These are phyloP conservation scores for Fusarium sp. DNA, from an alignment of 2,329 filamentous ascomycete species.

Conservation along the genomic window DNA sequence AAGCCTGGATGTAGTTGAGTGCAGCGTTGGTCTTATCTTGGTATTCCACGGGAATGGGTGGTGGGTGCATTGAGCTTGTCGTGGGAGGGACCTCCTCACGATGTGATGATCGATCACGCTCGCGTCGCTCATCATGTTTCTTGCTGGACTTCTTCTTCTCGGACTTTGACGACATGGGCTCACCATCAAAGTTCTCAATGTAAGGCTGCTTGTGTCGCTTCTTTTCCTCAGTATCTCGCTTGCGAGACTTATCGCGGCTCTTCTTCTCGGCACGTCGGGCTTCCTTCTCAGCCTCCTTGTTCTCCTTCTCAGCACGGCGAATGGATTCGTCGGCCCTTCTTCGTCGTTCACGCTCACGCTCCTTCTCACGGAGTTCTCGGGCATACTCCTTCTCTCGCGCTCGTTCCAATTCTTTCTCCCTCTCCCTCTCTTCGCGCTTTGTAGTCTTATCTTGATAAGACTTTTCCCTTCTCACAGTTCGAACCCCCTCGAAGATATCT, in stretches of 20 bases:
- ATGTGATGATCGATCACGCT: slow-evolving; percentile 47
- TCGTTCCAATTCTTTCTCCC: slow-evolving; percentile 49
- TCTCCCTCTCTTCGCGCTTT: slow-evolving; percentile 51
- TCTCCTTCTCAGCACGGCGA: slow-evolving; percentile 40
- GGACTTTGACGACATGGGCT: slow-evolving; percentile 26
- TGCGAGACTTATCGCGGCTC: slow-evolving; percentile 50
- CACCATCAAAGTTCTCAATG: slow-evolving; percentile 47
- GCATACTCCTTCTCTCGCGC: slow-evolving; percentile 37
- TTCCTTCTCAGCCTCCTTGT: slow-evolving; percentile 47
- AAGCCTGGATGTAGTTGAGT: slow-evolving; percentile 45
- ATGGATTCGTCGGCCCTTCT: slow-evolving; percentile 15
- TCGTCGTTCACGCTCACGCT: slow-evolving; percentile 19
- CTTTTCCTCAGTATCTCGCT: slow-evolving; percentile 50
- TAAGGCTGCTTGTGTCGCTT: slow-evolving; percentile 47
- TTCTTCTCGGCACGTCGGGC: slow-evolving; percentile 48
- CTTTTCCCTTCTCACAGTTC: slow-evolving; percentile 53
- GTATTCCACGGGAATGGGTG: slow-evolving; percentile 38
- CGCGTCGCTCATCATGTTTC: slow-evolving; percentile 50
- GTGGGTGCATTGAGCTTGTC: slow-evolving; percentile 29
- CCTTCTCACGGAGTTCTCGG: slow-evolving; percentile 40
- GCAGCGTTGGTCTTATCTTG: slow-evolving; percentile 27
- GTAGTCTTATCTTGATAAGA: slow-evolving; percentile 58
- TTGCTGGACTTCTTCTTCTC: slow-evolving; percentile 53
- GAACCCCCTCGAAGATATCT: slow-evolving; percentile 56
- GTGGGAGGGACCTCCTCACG: slow-evolving; percentile 43